Conservation (phyloP, 2,329 filamentous ascomycete genomes). For the Tolypocladium ovalisporum region DNA sequence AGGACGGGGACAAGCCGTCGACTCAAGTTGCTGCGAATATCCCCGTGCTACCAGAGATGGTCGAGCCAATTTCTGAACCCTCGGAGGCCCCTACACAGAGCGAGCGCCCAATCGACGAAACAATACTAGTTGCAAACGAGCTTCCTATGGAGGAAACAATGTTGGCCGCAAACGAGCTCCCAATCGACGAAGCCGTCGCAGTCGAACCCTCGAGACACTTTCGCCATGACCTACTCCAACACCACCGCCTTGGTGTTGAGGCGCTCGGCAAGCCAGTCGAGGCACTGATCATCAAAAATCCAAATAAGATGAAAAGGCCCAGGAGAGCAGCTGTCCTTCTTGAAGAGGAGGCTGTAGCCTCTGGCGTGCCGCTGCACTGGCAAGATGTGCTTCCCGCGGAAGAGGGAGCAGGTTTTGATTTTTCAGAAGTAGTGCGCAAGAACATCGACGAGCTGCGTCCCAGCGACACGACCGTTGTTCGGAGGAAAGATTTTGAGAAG, state of each 20-base stretch:
- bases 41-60: background rate
- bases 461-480: slow-evolving; percentile 22
- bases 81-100: background rate
- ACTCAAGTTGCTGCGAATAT: background rate
- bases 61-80: background rate
- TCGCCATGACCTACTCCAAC: slow-evolving; percentile 15
- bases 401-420: slow-evolving; percentile 12
- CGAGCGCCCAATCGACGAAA: background rate
- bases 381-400: slow-evolving; percentile 16
- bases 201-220: slow-evolving; percentile 2
- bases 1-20: background rate
- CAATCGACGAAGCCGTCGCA: background rate
- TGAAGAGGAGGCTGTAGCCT: slow-evolving; percentile 7
- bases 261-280: slow-evolving; percentile 26
- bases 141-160: background rate
- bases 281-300: slow-evolving; percentile 35
- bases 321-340: slow-evolving; percentile 8
- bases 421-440: slow-evolving; percentile 23
- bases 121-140: no score
- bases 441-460: slow-evolving; percentile 41
- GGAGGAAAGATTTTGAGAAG: slow-evolving; percentile 27
- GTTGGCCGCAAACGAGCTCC: background rate
- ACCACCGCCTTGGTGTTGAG: slow-evolving; percentile 17
- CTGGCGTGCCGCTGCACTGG: slow-evolving; percentile 16
- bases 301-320: slow-evolving; percentile 15